Evolutionary conservation across 2,329 filamentous ascomycete genomes (phyloP).

Genomic region (Sarocladium brachiariae): DNA sequence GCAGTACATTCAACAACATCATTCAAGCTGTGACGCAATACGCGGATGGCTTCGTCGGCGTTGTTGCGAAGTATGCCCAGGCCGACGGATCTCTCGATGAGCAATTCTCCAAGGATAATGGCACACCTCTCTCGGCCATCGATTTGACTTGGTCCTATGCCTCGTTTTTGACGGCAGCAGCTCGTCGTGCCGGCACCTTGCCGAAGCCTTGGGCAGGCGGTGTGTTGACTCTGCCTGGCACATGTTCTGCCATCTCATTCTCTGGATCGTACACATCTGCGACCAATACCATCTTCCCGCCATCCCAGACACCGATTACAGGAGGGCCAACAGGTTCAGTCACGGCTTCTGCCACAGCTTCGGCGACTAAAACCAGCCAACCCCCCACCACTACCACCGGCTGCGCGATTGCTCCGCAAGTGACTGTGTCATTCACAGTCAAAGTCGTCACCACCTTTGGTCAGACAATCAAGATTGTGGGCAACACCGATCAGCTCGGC

Average conservation of each 20-base stretch:
- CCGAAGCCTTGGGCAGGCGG: conserved; percentile 48
- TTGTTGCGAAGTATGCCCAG: conserved; percentile 56
- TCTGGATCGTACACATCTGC: conserved; percentile 45
- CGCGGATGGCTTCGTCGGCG: conserved; percentile 53
- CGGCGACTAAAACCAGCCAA: conserved; percentile 32
- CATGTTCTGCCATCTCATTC: conserved; percentile 40
- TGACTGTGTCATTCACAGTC: conserved; percentile 58
- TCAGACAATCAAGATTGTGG: conserved; percentile 59
- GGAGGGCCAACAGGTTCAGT: too few relatives aligned
- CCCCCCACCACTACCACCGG: conserved; percentile 19
- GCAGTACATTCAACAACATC: conserved; percentile 45
- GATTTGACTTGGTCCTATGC: conserved; percentile 72
- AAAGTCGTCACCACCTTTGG: conserved; percentile 51
- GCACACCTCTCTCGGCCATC: conserved; percentile 51
- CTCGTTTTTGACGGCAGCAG: conserved; percentile 57
- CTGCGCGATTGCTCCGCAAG: conserved; percentile 34
- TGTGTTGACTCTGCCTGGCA: conserved; percentile 37
- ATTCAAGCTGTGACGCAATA: conserved; percentile 50
- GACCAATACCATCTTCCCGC: conserved; percentile 41
- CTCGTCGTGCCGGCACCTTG: conserved; percentile 47
- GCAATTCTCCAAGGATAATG: conserved; percentile 53
- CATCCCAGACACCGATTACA: conserved; percentile 38
- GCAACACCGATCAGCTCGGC: conserved; percentile 52
- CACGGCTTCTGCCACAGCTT: background rate
- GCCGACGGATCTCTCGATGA: conserved; percentile 59